Base-by-base conservation (phyloP, 1,139 yeast genomes). In the Saccharomycopsis hybrid region DNA sequence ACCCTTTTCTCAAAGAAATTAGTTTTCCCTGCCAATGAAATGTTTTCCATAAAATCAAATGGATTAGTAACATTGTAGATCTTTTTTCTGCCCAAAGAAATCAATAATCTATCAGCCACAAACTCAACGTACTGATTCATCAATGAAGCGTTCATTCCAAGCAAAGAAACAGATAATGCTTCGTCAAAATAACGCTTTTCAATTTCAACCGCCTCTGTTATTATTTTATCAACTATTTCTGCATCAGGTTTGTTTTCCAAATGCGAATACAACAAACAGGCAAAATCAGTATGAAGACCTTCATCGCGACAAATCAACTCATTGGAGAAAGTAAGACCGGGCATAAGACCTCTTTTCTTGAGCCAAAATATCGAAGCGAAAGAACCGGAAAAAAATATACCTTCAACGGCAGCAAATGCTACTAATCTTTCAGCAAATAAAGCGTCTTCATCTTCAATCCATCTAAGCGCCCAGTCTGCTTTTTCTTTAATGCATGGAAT, bases 1-100 rank as follows among this genome's bases (percentile, higher is more conserved):
- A 92, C 98, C 72, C 97, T 85, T 80, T 92, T 92, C 77, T 92
- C 99, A 66, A 92, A 92, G 80, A 94, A 92, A 76, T 92, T 92
- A 61, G 98, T 90, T 79, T 92, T 92, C 70, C 98, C 98, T 54
- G 96, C 94, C 62, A 92, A 79, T 28, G 97, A 89, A 63, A 89
- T 89, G 74, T 89, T 89, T 73, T 92, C 99, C 98, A 92, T 92
- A 66, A 90, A 92, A 70, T 90, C 97, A 68, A 92, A 92, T 67
- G 99, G 99, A 68, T 92, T 94, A 56, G 85, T 73, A 55, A 77
- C 92, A 64, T 88, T 87, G 80, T 82, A 92, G 57, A 78, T 76
- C 75, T 90, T 89, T 69, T 83, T 76, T 76, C 88, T 87, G 59
- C 98, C 98, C 59, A 92, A 78, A 9, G 97, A 78, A 48, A 87